Percentiles rank a stretch among this genome's conserved stretches.
These are phyloP conservation scores for Daldinia childiae DNA, from an alignment of 495 filamentous ascomycete genomes.

Conservation along the genomic window DNA sequence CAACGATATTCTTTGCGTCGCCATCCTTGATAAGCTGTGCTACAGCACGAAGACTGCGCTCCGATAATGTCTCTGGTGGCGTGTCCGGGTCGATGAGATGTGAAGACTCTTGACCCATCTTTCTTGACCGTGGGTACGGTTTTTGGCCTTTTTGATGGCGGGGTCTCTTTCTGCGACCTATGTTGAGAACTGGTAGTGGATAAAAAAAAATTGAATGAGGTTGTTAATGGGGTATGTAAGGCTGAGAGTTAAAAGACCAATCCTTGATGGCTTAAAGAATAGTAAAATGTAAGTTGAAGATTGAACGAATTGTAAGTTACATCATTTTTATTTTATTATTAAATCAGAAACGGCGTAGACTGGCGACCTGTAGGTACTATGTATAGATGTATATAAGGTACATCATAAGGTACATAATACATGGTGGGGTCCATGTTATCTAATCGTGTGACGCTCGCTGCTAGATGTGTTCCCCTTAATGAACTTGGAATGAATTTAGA, in stretches of 20 bases:
- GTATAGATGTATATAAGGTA: neutral
- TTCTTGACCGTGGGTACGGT: constrained; percentile 36
- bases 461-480: neutral
- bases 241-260: neutral
- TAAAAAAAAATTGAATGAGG: neutral
- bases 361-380: neutral
- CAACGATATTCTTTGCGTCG: constrained; percentile 73
- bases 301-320: constrained; percentile 11
- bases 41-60: constrained; percentile 73
- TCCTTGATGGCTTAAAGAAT: neutral
- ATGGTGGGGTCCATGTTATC: constrained; percentile 4
- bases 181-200: constrained; percentile 21
- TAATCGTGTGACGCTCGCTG: constrained; percentile 3
- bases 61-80: constrained; percentile 69
- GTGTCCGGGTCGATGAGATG: constrained; percentile 68
- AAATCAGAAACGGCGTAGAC: neutral
- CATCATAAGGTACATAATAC: neutral
- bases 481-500: neutral
- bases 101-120: constrained; percentile 60
- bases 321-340: constrained; percentile 11
- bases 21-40: constrained; percentile 79
- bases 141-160: constrained; percentile 47
- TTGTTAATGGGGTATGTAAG: neutral
- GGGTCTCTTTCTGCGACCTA: constrained; percentile 45
- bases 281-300: neutral